phyloP scores from a whole-genome alignment of 371 early-diverging fungal genomes.

The Mucor mucedo region DNA sequence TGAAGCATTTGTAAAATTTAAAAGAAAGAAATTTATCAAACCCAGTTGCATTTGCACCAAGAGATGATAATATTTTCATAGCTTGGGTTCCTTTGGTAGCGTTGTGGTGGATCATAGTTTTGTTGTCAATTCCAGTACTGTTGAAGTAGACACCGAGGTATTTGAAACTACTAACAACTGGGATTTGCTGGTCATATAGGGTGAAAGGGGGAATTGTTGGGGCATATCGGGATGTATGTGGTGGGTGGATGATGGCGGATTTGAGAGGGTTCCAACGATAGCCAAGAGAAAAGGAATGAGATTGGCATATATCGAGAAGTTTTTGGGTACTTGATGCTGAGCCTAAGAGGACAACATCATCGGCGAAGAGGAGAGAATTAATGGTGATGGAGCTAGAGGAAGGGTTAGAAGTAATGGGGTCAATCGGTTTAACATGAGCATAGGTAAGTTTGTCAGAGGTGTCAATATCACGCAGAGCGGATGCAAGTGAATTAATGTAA shows the following conservation, averaged over 20 bases:
- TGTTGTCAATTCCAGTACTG: constrained; percentile 9
- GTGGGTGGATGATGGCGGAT: constrained; percentile 26
- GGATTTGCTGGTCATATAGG: neutral
- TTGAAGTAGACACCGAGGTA: constrained; percentile 15
- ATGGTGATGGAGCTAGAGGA: constrained; percentile 6
- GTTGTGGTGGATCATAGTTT: constrained; percentile 8
- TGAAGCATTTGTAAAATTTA: neutral
- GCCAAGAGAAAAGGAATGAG: constrained; percentile 23
- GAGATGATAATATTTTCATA: neutral
- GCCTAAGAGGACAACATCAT: constrained; percentile 38
- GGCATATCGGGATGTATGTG: constrained; percentile 14
- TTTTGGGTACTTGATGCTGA: constrained; percentile 9
- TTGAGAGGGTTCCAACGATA: constrained; percentile 41
- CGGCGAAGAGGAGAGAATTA: constrained; percentile 12
- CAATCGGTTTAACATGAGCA: neutral
- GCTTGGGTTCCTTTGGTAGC: too few species aligned
- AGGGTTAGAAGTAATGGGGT: neutral
- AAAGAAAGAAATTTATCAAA: neutral
- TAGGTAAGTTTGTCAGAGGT: neutral
- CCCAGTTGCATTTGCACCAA: neutral
- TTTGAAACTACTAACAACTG: neutral
- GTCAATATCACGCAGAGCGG: constrained; percentile 11
- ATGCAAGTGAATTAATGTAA: constrained; percentile 18
- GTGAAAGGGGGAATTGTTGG: constrained; percentile 13
- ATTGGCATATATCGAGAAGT: constrained; percentile 19